phyloP scores from a whole-genome alignment of 1,284 basidiomycete genomes.

The Takashimella tepidaria region DNA sequence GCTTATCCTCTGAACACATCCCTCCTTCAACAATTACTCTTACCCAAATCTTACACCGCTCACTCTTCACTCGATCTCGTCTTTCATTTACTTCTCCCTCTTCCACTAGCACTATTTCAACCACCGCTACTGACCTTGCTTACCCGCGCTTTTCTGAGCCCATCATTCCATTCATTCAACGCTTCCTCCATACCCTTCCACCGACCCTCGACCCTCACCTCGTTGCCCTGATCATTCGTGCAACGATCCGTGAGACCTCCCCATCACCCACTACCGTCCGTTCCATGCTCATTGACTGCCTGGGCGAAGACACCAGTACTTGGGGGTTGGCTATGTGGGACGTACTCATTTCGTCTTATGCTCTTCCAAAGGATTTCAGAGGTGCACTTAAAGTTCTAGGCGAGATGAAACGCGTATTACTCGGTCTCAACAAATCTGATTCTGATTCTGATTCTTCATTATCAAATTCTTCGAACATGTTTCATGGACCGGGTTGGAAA shows the following conservation, averaged over 20 bases:
- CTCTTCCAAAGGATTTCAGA: slow-evolving; percentile 7
- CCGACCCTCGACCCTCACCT: background rate
- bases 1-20: background rate
- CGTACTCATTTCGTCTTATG: slow-evolving; percentile 10
- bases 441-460: slow-evolving; percentile 1
- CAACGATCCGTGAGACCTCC: slow-evolving; percentile 7
- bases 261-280: slow-evolving; percentile 9
- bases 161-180: slow-evolving; percentile 3
- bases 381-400: slow-evolving; percentile 9
- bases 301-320: slow-evolving; percentile 3
- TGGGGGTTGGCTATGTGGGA: slow-evolving; percentile 16
- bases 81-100: too few species aligned
- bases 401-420: slow-evolving; percentile 10
- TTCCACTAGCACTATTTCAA: background rate
- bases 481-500: background rate
- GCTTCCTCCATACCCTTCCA: slow-evolving; percentile 15
- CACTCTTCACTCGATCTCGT: background rate
- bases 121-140: background rate
- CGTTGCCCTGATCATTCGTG: background rate
- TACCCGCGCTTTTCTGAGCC: background rate
- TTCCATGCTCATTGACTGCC: slow-evolving; percentile 16
- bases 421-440: background rate
- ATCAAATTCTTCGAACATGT: background rate
- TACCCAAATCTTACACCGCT: slow-evolving; percentile 10
- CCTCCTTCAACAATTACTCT: slow-evolving; percentile 8